Evolutionary conservation across 441 rosid genomes (phyloP).

Genomic region (Populus trichocarpa): DNA sequence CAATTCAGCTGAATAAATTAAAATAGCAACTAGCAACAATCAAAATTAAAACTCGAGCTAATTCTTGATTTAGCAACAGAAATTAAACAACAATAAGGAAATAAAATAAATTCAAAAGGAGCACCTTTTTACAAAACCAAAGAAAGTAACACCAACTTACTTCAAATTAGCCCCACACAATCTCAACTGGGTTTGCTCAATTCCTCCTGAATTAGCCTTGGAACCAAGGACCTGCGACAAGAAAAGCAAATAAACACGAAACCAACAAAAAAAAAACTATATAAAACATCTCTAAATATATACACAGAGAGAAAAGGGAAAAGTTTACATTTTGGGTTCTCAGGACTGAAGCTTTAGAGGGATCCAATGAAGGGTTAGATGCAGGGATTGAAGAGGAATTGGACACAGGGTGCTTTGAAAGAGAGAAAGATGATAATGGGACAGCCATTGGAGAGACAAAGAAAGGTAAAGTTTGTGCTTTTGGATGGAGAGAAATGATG

Average conservation of each 20-base stretch:
- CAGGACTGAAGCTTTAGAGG: slow-evolving; percentile 6
- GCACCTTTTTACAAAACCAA: neutral
- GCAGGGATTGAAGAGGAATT: neutral
- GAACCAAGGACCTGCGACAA: slow-evolving; percentile 39
- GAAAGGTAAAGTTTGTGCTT: neutral
- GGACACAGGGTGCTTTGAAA: slow-evolving; percentile 23
- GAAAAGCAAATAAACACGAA: slow-evolving; percentile 9
- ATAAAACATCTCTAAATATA: neutral
- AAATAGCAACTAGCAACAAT: neutral
- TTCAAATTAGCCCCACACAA: slow-evolving; percentile 26
- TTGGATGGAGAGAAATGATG: neutral
- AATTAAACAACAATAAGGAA: neutral
- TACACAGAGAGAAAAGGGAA: neutral
- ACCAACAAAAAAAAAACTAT: neutral
- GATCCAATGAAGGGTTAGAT: neutral
- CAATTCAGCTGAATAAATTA: neutral
- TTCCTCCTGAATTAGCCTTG: slow-evolving; percentile 28
- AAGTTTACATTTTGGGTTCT: slow-evolving; percentile 6
- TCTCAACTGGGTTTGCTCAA: slow-evolving; percentile 34
- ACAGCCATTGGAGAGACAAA: slow-evolving; percentile 26
- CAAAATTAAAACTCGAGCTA: neutral
- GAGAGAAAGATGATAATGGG: slow-evolving; percentile 20
- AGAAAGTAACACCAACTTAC: slow-evolving; percentile 26
- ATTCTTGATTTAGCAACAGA: neutral
- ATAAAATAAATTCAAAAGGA: neutral